phyloP scores from a whole-genome alignment of 176 grass and related monocot species.

The Zoysia japonica region DNA sequence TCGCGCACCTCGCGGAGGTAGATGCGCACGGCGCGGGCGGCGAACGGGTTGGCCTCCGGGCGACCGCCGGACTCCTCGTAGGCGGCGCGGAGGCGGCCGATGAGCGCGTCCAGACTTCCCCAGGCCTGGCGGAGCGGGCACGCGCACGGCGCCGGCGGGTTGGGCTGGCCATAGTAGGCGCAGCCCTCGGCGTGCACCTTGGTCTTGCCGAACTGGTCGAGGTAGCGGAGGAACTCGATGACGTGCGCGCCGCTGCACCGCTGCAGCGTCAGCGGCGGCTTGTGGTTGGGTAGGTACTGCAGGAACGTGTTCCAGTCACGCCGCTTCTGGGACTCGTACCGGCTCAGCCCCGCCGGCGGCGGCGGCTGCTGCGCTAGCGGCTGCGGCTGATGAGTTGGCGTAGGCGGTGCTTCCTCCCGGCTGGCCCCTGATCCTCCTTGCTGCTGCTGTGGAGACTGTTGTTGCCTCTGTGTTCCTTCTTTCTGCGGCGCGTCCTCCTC shows the following conservation, averaged over 20 bases:
- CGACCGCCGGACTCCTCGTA: not conserved
- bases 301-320: constrained; percentile 98
- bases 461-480: not conserved
- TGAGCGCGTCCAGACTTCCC: constrained; percentile 20
- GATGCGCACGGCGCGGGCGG: not conserved
- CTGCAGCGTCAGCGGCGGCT: constrained; percentile 23
- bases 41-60: not conserved
- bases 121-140: constrained; percentile 14
- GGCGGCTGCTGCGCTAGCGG: constrained; percentile 38
- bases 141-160: constrained; percentile 1
- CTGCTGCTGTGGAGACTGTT: not conserved
- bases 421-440: not conserved
- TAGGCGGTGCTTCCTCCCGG: not conserved
- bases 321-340: constrained; percentile 95
- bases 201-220: constrained; percentile 99
- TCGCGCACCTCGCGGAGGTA: not conserved
- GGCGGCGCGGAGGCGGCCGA: constrained; percentile 20
- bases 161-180: not conserved
- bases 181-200: constrained; percentile 57
- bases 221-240: constrained; percentile 86
- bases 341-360: constrained; percentile 39
- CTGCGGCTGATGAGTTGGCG: constrained; percentile 31
- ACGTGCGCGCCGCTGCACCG: constrained; percentile 34
- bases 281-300: constrained; percentile 86
- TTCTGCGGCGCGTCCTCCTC: not conserved